phyloP scores from a whole-genome alignment of 805 yeast genomes.

The Candida morakotiae region DNA sequence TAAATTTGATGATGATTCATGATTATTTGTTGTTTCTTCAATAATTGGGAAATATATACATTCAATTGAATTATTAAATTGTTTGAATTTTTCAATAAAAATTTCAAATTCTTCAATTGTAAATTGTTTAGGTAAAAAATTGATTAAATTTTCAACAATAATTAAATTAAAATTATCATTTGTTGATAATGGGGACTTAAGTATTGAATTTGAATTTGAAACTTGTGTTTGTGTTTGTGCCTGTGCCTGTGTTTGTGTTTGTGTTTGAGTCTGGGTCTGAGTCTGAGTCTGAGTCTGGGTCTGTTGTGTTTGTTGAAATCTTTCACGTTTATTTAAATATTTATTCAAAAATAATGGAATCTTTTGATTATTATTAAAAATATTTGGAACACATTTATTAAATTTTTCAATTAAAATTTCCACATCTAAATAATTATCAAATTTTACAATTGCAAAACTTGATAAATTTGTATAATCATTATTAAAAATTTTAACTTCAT shows the following conservation, averaged over 20 bases:
- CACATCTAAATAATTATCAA: conserved; percentile 31
- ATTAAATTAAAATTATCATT: conserved; percentile 11
- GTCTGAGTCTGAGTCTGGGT: neutral
- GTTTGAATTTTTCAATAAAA: conserved; percentile 39
- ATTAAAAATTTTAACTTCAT: conserved; percentile 12
- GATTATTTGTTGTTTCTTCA: conserved; percentile 3
- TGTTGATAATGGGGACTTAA: neutral
- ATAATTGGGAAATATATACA: conserved; percentile 48
- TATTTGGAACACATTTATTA: conserved; percentile 15
- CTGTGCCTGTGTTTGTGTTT: neutral
- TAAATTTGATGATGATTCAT: conserved; percentile 10
- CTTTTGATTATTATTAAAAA: conserved; percentile 22
- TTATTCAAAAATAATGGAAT: conserved; percentile 50
- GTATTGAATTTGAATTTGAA: neutral
- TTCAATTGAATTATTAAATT: conserved; percentile 43
- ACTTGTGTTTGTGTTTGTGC: neutral
- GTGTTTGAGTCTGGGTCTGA: neutral
- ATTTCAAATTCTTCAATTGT: conserved; percentile 34
- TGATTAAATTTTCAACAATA: conserved; percentile 43
- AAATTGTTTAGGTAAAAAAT: conserved; percentile 48
- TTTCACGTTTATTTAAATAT: conserved; percentile 62
- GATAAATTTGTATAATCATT: conserved; percentile 25
- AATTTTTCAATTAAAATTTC: conserved; percentile 20
- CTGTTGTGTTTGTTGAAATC: conserved; percentile 25
- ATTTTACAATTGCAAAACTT: conserved; percentile 27